Evolutionary conservation across 2,329 filamentous ascomycete species (phyloP).

Genomic region (Pezicula carpinea): DNA sequence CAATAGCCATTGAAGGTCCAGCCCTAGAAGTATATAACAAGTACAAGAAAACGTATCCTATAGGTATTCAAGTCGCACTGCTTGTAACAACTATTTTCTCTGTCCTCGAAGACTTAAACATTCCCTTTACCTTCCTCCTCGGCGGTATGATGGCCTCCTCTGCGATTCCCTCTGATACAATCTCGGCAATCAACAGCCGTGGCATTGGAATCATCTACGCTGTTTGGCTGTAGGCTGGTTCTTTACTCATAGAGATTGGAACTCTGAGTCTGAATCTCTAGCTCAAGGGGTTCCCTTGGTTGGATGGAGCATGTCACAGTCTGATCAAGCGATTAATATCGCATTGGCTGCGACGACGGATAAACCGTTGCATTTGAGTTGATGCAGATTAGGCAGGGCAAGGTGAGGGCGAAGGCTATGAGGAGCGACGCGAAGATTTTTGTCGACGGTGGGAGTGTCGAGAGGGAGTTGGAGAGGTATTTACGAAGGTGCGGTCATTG

Average conservation of each 20-base stretch:
- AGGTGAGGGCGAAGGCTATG: conserved; percentile 2
- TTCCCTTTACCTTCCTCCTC: conserved; percentile 5
- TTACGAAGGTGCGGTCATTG: conserved; percentile 3
- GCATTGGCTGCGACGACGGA: conserved; percentile 4
- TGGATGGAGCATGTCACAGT: conserved; percentile 1
- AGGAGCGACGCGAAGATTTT: conserved; percentile 1
- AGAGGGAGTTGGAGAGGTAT: conserved; percentile 4
- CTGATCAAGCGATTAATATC: conserved; percentile 5
- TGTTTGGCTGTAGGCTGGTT: conserved; percentile 6
- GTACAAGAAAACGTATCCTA: conserved; percentile 2
- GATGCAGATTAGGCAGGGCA: conserved; percentile 3
- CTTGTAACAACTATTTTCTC: conserved; percentile 1
- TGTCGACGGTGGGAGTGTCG: conserved; percentile 3
- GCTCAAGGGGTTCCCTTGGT: conserved; percentile 4
- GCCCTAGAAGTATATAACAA: not conserved
- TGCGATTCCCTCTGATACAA: not conserved
- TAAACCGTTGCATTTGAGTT: conserved; percentile 4
- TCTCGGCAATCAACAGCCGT: conserved; percentile 2
- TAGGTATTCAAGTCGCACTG: conserved; percentile 2
- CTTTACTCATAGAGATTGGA: conserved; percentile 6
- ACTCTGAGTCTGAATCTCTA: conserved; percentile 2
- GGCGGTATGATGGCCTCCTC: conserved; percentile 3
- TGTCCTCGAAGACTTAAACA: not conserved
- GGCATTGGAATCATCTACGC: conserved; percentile 3
- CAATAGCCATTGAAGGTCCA: not conserved